Evolutionary conservation across 768 basidiomycete species (phyloP).

Genomic region (Nevesoporus exiguus): DNA sequence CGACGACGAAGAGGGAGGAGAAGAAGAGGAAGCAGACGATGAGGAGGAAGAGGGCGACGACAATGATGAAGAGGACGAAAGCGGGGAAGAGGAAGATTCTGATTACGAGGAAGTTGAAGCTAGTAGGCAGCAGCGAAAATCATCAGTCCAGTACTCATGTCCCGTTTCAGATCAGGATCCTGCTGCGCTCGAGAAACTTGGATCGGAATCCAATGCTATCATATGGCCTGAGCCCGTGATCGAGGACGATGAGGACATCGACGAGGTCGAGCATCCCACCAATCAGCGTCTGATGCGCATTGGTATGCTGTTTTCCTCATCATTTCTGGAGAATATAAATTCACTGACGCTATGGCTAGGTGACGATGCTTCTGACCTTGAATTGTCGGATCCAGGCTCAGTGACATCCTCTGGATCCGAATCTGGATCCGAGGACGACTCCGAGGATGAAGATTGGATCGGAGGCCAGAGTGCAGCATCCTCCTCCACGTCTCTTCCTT

Average conservation of each 20-base stretch:
- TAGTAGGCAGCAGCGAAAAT: conserved; percentile 39
- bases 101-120: conserved; percentile 67
- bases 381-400: conserved; percentile 57
- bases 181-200: conserved; percentile 46
- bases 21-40: conserved; percentile 36
- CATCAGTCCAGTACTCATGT: not conserved
- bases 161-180: conserved; percentile 45
- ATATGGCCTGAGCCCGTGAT: conserved; percentile 72
- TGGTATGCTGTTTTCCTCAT: conserved; percentile 39
- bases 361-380: conserved; percentile 60
- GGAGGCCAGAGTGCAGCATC: conserved; percentile 36
- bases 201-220: conserved; percentile 70
- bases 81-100: conserved; percentile 39
- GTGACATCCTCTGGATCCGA: conserved; percentile 51
- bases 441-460: conserved; percentile 40
- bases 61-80: conserved; percentile 30
- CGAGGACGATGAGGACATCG: conserved; percentile 60
- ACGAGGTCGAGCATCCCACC: conserved; percentile 58
- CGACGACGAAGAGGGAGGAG: conserved; percentile 30
- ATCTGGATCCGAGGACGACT: conserved; percentile 37
- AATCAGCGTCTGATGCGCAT: conserved; percentile 76
- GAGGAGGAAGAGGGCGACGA: conserved; percentile 22
- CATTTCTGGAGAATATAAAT: not conserved
- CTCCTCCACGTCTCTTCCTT: conserved; percentile 46
- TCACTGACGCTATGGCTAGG: conserved; percentile 32